Percentiles rank a stretch among this genome's conserved stretches.
Evolutionary conservation across 2,329 filamentous ascomycete species (phyloP).

Genomic region (Beauveria asiatica): DNA sequence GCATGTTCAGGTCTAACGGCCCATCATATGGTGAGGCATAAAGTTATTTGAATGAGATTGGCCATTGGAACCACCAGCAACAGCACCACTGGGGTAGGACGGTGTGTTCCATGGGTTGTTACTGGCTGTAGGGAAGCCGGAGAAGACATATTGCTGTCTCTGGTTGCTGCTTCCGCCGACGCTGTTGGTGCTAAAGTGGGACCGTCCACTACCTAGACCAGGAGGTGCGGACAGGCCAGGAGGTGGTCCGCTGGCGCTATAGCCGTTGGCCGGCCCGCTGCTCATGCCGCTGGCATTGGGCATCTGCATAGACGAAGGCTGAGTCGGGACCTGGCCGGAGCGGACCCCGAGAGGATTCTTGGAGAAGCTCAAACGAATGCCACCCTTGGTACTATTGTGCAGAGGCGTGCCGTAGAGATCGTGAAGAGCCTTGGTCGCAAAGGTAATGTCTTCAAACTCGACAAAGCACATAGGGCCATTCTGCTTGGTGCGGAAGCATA

Average conservation of each 20-base stretch:
- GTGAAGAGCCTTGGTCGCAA: slow-evolving; percentile 82
- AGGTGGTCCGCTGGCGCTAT: slow-evolving; percentile 67
- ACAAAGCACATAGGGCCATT: slow-evolving; percentile 99
- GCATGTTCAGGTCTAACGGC: slow-evolving; percentile 4
- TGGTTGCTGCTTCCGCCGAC: neutral
- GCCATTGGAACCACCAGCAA: neutral
- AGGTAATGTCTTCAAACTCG: slow-evolving; percentile 89
- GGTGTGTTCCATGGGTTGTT: slow-evolving; percentile 19
- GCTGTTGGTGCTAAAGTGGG: slow-evolving; percentile 1
- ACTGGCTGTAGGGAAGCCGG: slow-evolving; percentile 15
- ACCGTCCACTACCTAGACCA: slow-evolving; percentile 42
- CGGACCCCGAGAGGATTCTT: slow-evolving; percentile 95
- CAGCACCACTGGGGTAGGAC: slow-evolving; percentile 15
- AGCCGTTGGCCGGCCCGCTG: slow-evolving; percentile 42
- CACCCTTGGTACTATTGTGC: slow-evolving; percentile 88
- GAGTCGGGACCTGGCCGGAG: slow-evolving; percentile 55
- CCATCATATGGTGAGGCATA: slow-evolving; percentile 12
- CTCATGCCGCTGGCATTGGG: slow-evolving; percentile 46
- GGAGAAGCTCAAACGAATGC: slow-evolving; percentile 91
- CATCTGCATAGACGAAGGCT: slow-evolving; percentile 31
- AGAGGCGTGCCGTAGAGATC: slow-evolving; percentile 82
- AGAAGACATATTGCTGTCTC: neutral
- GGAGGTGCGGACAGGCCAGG: slow-evolving; percentile 73
- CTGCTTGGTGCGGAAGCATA: slow-evolving; percentile 89
- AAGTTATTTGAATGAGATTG: neutral